A percentile compares a stretch with the other conserved stretches of the same genome.
Conservation (phyloP, 257 asterid species). For the Solanum habrochaites region DNA sequence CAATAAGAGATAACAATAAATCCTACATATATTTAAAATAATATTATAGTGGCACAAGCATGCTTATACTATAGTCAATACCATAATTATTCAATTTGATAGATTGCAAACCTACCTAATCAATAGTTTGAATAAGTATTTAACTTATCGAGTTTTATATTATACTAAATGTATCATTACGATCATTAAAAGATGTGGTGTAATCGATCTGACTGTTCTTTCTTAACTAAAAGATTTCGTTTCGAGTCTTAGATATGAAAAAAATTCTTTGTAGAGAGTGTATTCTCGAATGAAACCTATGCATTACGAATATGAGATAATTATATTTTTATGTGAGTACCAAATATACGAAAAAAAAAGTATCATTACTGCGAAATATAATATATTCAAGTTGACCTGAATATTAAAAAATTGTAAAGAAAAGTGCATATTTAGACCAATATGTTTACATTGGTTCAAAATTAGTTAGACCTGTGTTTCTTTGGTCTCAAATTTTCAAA, state of each 20-base stretch:
- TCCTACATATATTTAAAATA: neutral
- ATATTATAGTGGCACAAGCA: neutral
- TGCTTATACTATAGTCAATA: neutral
- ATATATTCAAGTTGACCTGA: neutral
- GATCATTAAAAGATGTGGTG: neutral
- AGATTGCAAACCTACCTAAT: neutral
- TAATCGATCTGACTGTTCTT: too few relatives aligned
- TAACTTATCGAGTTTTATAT: neutral
- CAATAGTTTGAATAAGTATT: neutral
- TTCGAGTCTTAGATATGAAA: neutral
- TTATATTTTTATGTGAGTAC: rapidly evolving
- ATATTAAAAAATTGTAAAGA: neutral
- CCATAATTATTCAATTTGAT: neutral
- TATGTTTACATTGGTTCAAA: neutral
- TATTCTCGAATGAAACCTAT: too few relatives aligned
- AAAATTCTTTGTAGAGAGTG: neutral
- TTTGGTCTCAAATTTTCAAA: neutral
- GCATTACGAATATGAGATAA: too few relatives aligned
- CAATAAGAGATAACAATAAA: neutral
- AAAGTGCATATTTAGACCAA: neutral
- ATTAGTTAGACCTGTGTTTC: neutral
- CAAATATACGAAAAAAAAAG: too few relatives aligned
- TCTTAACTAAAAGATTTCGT: too few relatives aligned
- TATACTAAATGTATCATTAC: neutral
- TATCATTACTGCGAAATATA: neutral